phyloP scores from a whole-genome alignment of 2,329 filamentous ascomycete species.

The Neonectria coccinea region DNA sequence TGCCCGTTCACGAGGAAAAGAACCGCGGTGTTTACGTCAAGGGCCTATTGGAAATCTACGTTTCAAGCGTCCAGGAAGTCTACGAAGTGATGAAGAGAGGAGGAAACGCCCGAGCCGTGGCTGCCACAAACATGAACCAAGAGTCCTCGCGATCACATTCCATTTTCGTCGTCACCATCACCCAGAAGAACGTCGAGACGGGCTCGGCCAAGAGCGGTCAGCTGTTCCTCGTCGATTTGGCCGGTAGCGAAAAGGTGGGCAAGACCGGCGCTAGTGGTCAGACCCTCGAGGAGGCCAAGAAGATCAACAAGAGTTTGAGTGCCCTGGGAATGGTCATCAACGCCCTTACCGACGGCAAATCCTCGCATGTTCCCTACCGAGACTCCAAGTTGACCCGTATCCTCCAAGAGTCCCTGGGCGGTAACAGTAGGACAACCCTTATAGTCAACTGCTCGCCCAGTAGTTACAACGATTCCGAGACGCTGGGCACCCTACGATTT shows the following conservation, averaged over 20 bases:
- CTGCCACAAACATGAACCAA: slow-evolving; percentile 98
- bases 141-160: slow-evolving; percentile 98
- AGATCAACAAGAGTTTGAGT: slow-evolving; percentile 99
- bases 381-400: slow-evolving; percentile 98
- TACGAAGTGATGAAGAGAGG: slow-evolving; percentile 97
- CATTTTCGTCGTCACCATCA: slow-evolving; percentile 96
- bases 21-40: slow-evolving; percentile 97
- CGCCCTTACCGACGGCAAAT: slow-evolving; percentile 95
- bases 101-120: slow-evolving; percentile 88
- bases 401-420: slow-evolving; percentile 94
- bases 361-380: slow-evolving; percentile 93
- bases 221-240: slow-evolving; percentile 96
- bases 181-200: slow-evolving; percentile 97
- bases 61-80: slow-evolving; percentile 94
- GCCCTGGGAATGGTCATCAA: slow-evolving; percentile 99
- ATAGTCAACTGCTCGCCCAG: slow-evolving; percentile 99
- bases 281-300: slow-evolving; percentile 97
- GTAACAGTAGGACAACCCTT: slow-evolving; percentile 97
- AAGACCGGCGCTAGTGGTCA: slow-evolving; percentile 98
- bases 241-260: slow-evolving; percentile 97
- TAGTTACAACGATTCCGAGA: slow-evolving; percentile 98
- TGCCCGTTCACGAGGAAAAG: slow-evolving; percentile 98
- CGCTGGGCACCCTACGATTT: slow-evolving; percentile 89
- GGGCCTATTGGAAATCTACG: slow-evolving; percentile 92
- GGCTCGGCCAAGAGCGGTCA: slow-evolving; percentile 96